phyloP scores from a whole-genome alignment of 306 rosid species.

The Prosopis cineraria region DNA sequence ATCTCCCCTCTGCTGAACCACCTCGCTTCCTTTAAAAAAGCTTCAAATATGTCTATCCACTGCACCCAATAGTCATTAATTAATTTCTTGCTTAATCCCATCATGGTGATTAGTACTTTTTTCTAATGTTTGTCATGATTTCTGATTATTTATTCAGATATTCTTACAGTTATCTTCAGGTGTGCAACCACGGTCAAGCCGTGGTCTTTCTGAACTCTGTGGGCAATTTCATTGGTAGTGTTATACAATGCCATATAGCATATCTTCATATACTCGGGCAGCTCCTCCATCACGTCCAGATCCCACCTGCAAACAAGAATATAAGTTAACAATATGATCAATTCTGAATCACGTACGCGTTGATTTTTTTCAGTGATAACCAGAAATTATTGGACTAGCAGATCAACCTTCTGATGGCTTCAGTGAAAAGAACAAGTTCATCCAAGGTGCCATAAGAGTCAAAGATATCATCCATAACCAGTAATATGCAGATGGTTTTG shows the following conservation, averaged over 20 bases:
- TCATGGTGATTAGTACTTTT: neutral
- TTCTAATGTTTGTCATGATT: neutral
- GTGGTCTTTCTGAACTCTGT: slow-evolving; percentile 39
- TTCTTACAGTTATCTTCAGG: slow-evolving; percentile 46
- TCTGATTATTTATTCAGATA: neutral
- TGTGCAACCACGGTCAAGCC: slow-evolving; percentile 34
- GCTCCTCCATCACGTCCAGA: slow-evolving; percentile 45
- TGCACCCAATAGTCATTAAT: slow-evolving; percentile 28
- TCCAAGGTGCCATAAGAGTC: slow-evolving; percentile 51
- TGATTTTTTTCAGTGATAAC: neutral
- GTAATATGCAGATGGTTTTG: slow-evolving; percentile 44
- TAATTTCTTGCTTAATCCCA: neutral
- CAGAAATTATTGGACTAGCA: neutral
- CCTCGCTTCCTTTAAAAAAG: slow-evolving; percentile 52
- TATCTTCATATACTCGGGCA: slow-evolving; percentile 54
- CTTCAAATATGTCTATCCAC: slow-evolving; percentile 58
- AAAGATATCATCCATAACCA: slow-evolving; percentile 47
- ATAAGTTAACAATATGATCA: neutral
- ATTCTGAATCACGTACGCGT: neutral
- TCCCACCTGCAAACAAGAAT: slow-evolving; percentile 44
- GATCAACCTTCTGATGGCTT: slow-evolving; percentile 48
- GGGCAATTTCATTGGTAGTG: slow-evolving; percentile 49
- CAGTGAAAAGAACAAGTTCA: slow-evolving; percentile 50
- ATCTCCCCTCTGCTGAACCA: slow-evolving; percentile 40
- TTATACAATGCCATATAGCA: slow-evolving; percentile 51